A percentile compares a stretch with the other conserved stretches of the same genome.
phyloP scores from a whole-genome alignment of 192 early-diverging fungal genomes.

The Backusella tarrabulga region DNA sequence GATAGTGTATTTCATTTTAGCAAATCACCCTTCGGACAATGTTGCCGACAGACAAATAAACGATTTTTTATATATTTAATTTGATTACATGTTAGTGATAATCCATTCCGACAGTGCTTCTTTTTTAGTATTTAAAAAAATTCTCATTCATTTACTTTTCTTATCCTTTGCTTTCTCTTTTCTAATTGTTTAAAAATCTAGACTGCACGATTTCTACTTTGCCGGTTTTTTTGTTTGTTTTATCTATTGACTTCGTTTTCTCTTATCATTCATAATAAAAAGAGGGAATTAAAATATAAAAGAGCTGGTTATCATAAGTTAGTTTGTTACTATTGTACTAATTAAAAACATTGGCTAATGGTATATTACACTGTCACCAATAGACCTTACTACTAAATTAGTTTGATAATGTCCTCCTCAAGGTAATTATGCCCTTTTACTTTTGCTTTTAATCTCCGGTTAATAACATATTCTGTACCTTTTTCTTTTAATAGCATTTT shows the following conservation, averaged over 20 bases:
- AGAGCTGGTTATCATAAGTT: not conserved
- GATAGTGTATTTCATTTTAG: not conserved
- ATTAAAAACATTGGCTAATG: not conserved
- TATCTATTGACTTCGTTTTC: not conserved
- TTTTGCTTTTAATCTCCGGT: not conserved
- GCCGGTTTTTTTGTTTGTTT: not conserved
- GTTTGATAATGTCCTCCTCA: not conserved
- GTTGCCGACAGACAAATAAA: slow-evolving; percentile 2
- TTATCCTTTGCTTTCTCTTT: not conserved
- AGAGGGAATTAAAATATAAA: not conserved
- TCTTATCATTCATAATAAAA: not conserved
- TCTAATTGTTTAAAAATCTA: not conserved
- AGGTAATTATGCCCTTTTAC: not conserved
- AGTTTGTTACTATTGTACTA: not conserved
- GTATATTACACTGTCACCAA: not conserved
- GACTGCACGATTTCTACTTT: not conserved
- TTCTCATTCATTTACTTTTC: not conserved
- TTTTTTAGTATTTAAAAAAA: not conserved
- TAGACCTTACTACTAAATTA: not conserved
- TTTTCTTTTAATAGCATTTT: slow-evolving; percentile 17
- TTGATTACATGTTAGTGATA: not conserved
- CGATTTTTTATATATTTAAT: not conserved
- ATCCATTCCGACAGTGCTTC: not conserved
- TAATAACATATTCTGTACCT: not conserved
- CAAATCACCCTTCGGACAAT: not conserved